Conservation (phyloP, 2,329 filamentous ascomycete genomes). For the Clarireedia monteithiana region DNA sequence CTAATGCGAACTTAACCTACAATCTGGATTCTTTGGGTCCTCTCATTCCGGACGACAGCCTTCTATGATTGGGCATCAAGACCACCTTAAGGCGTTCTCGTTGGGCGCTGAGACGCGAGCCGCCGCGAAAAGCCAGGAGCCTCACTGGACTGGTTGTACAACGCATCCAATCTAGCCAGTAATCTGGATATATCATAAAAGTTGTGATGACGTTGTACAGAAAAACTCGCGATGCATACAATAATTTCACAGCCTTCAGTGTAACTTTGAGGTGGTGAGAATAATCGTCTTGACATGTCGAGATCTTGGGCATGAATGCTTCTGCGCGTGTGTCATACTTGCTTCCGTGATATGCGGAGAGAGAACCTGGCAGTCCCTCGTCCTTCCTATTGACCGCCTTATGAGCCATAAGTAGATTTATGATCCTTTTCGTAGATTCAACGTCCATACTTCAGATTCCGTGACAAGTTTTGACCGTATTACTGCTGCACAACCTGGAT, state of each 20-base stretch:
- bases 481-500: constrained; percentile 77
- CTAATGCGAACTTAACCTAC: constrained; percentile 16
- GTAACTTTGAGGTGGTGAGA: constrained; percentile 5
- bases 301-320: constrained; percentile 20
- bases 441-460: constrained; percentile 14
- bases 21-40: constrained; percentile 8
- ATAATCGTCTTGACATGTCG: constrained; percentile 5
- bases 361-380: neutral
- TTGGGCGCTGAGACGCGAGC: constrained; percentile 26
- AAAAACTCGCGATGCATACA: constrained; percentile 16
- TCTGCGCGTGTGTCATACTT: constrained; percentile 17
- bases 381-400: constrained; percentile 19
- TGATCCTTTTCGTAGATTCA: constrained; percentile 19
- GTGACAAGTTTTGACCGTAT: constrained; percentile 21
- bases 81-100: constrained; percentile 17
- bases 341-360: constrained; percentile 13
- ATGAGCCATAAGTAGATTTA: constrained; percentile 14
- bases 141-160: constrained; percentile 36
- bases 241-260: constrained; percentile 8
- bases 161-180: constrained; percentile 37
- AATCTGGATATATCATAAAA: constrained; percentile 15
- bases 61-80: constrained; percentile 27
- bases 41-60: constrained; percentile 19
- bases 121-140: constrained; percentile 21
- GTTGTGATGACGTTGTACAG: constrained; percentile 21